Base-by-base conservation (phyloP, 2,329 filamentous ascomycete genomes). In the Tricladium varicosporioides region DNA sequence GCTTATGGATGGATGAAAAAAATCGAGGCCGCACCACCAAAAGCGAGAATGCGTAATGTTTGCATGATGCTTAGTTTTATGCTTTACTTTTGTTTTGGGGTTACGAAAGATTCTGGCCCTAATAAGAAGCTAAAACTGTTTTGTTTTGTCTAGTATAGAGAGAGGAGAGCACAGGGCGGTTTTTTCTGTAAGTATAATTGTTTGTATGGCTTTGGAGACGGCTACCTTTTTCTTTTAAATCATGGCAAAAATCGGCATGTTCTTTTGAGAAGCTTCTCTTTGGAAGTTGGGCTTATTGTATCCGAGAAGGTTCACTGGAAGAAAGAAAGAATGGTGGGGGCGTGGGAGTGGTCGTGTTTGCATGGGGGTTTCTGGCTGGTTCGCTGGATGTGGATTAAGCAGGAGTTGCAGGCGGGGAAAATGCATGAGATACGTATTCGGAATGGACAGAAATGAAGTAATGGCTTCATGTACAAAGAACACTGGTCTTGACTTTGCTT, bases 71-170 rank as follows among this genome's bases (percentile, higher is more conserved):
- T 57, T 19, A 32, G 18, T 33, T 15, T 56, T 52, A 33, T 47
- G 48, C 50, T 27, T 51, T 57, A 51, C 47, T 46, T 54, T 36
- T 45, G 45, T 46, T 59, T 36, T 42, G 36, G 13, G 44, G n/a
- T 43, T 36, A 48, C 19, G 27, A 56, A 49, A 46, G 33, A 60
- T 56, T 48, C 22, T 53, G 33, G 49, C 50, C 22, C 31, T 32
- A 19, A 32, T 15, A 16, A 47, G 22, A 47, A 27, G n/a, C 7
- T 18, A 44, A 46, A 32, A 22, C 27, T 52, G 56, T 44, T 52
- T 56, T 53, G 53, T 62, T 60, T 55, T 57, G 61, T 64, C 45
- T 61, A 60, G 53, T 58, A 60, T 57, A 59, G 60, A 59, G 52
- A 50, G 32, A 47, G 22, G 48, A 44, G 45, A 45, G 18, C 46